phyloP scores from a whole-genome alignment of 192 early-diverging fungal genomes.

The Thamnidium elegans region DNA sequence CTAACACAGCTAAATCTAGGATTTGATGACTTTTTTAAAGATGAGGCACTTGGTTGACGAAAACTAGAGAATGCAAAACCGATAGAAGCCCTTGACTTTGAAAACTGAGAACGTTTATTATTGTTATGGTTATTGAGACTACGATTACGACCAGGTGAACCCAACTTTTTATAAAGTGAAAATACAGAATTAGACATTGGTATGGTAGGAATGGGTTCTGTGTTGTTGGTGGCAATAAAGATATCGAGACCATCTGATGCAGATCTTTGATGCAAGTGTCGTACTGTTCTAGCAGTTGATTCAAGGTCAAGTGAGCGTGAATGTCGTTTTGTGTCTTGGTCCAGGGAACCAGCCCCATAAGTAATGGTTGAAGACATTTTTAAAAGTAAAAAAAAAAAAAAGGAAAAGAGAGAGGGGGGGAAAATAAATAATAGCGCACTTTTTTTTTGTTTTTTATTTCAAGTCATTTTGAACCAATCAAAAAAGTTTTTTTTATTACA shows the following conservation, averaged over 20 bases:
- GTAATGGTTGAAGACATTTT: conserved; percentile 6
- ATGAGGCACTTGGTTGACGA: background rate
- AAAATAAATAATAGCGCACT: too few relatives aligned
- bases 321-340: conserved; percentile 9
- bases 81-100: conserved; percentile 9
- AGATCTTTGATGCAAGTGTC: conserved; percentile 1
- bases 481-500: too few relatives aligned
- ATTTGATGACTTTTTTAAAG: background rate
- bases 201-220: background rate
- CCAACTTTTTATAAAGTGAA: conserved; percentile 14
- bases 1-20: background rate
- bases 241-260: background rate
- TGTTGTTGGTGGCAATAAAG: too few relatives aligned
- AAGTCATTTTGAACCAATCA: too few relatives aligned
- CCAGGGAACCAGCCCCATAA: conserved; percentile 14
- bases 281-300: background rate
- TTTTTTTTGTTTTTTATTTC: too few relatives aligned
- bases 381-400: background rate
- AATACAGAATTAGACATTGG: background rate
- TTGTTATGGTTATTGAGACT: background rate
- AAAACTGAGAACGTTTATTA: background rate
- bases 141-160: background rate
- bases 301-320: conserved; percentile 6
- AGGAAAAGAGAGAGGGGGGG: background rate
- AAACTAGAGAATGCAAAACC: conserved; percentile 10